Evolutionary conservation across 139 green algal genomes (phyloP), one percentile per base, ranked within the genome.

Genomic region (Nannochloris sp.): DNA sequence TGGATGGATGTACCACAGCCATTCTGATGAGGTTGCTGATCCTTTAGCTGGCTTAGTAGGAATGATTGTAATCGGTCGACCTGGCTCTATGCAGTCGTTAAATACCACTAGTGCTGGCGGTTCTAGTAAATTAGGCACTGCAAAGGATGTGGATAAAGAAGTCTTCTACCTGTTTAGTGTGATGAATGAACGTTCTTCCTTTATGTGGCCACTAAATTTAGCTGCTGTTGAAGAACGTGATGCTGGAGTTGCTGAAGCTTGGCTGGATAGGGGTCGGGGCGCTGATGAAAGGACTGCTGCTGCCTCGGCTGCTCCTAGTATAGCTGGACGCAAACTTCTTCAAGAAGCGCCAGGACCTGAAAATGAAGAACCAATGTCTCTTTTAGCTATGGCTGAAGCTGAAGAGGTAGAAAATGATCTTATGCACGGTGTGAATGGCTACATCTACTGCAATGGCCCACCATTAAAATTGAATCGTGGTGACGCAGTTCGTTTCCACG

Each of bases 1-100:
- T 24, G 47, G 86, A 25, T 92, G 83, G 83, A 87, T 91, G 78
- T 81, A 81, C 64, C 74, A 81, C 64, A 57, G 57, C 25, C 79
- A 85, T 51, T 61, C 62, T 2, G 32, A 72, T n/a, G 80, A 81
- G 71, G 46, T 57, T 14, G 14, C 46, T 2, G 84, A 90, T 65
- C 81, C 74, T n/a, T 80, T 79, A 51, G 77, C 77, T 15, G 83
- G 84, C 7, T 74, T 91, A 32, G 65, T 73, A 36, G 84, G 84
- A 12, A 64, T 56, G 13, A 82, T 91, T 48, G 65, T 91, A 15
- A 56, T 91, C 34, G 81, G 72, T 1, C 62, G 35, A 27, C 45
- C 56, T 10, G 72, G 64, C 1, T 56, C 27, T 1, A 36, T 71
- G 6, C n/a, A n/a, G n/a, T n/a, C n/a, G n/a, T n/a, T n/a, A n/a